Evolutionary conservation across 257 asterid species (phyloP).

Genomic region (Capsicum rhomboideum): DNA sequence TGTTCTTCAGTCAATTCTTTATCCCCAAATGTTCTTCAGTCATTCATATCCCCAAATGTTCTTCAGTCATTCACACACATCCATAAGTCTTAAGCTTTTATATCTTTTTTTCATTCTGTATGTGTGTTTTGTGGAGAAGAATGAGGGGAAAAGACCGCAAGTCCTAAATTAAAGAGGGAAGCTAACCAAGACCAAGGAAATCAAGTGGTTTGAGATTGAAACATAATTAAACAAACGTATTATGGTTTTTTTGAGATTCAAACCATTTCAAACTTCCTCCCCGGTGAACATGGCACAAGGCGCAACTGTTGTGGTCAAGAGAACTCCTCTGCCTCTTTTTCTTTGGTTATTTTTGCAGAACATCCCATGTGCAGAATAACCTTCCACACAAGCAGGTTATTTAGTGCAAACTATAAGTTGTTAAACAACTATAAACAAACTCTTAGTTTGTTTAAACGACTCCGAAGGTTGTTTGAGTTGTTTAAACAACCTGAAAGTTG

Average conservation of each 20-base stretch:
- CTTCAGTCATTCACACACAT: background rate
- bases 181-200: background rate
- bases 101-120: background rate
- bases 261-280: too few species aligned
- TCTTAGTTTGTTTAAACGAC: too few species aligned
- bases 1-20: background rate
- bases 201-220: background rate
- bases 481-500: too few species aligned
- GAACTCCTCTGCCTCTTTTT: too few species aligned
- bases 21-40: too few species aligned
- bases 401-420: background rate
- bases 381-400: background rate
- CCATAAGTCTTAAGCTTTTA: background rate
- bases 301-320: background rate
- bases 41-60: background rate
- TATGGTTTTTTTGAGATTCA: too few species aligned
- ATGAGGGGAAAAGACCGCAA: background rate
- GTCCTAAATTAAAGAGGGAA: background rate
- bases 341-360: background rate
- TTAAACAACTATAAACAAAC: too few species aligned
- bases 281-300: background rate
- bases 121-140: background rate
- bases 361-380: background rate
- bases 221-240: too few species aligned
- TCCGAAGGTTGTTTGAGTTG: background rate